Evolutionary conservation across 2,329 filamentous ascomycete species (phyloP), one percentile per base, ranked within the genome.

Genomic region (Bipolaris zeicola): DNA sequence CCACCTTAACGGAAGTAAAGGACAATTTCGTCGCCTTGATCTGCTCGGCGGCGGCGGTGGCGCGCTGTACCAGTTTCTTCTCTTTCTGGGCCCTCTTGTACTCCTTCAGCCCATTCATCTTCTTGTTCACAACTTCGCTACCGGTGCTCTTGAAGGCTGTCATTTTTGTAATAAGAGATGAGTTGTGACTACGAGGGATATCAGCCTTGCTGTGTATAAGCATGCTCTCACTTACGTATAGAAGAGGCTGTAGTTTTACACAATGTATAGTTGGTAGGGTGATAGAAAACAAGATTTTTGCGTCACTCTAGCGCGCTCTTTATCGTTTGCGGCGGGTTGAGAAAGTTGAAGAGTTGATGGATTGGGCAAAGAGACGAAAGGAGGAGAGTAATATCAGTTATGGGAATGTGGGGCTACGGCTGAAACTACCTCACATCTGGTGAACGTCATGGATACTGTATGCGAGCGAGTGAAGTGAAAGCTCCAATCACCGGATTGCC

Each of bases 1-100:
- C 2, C 20, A 14, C 3, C 10, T 18, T 13, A 20, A 18, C 11
- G 22, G 42, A 13, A 16, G 24, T 7, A 5, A 16, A 18, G 16
- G 14, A 10, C 8, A 5, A 8, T 6, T 33, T 47, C 3, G 34
- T 52, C 6, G 3, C 16, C 18, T 47, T 39, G 14, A 1, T 10
- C 16, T 49, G 41, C 7, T 46, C 43, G 8, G 55, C 47, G 7
- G 46, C 45, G 6, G 50, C 49, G 16, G 20, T 33, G 16, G 24
- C 24, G 26, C 58, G 56, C 22, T 56, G 53, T 1, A 45, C 38
- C 0, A 33, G 13, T 3, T 31, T 34, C 33, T 54, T 61, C 33
- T 50, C 36, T 50, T 56, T 61, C 26, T 59, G 49, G 5, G 38
- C 22, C 52, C 46, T 56, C 34, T 57, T 57, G 34, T 54, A 39